A percentile compares a stretch with the other conserved stretches of the same genome.
Evolutionary conservation across 2,329 filamentous ascomycete genomes (phyloP).

Genomic region (Metarhizium guizhouense): DNA sequence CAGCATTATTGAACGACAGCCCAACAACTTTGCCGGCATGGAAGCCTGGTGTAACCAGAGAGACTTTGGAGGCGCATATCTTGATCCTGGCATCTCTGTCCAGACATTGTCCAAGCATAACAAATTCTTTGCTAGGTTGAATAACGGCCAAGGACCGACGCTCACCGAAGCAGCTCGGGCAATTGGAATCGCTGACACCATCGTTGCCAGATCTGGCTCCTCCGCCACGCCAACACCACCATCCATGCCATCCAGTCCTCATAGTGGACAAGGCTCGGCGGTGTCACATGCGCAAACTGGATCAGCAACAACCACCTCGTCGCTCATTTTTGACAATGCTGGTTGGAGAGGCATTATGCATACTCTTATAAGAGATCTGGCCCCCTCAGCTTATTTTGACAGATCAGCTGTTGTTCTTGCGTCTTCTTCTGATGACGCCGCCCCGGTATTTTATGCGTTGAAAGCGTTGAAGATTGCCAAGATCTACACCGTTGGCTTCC

Average conservation of each 20-base stretch:
- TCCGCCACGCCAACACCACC: slow-evolving; percentile 34
- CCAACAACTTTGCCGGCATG: slow-evolving; percentile 55
- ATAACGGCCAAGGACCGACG: slow-evolving; percentile 41
- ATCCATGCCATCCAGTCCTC: slow-evolving; percentile 40
- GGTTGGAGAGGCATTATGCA: slow-evolving; percentile 80
- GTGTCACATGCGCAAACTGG: slow-evolving; percentile 19
- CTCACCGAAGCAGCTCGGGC: slow-evolving; percentile 69
- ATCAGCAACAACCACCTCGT: slow-evolving; percentile 35
- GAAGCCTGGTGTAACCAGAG: slow-evolving; percentile 64
- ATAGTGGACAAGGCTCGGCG: slow-evolving; percentile 20
- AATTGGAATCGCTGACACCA: slow-evolving; percentile 76
- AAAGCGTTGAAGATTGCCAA: slow-evolving; percentile 67
- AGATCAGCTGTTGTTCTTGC: slow-evolving; percentile 70
- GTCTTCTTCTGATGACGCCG: slow-evolving; percentile 64
- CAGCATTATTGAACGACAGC: slow-evolving; percentile 61
- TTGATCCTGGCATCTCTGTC: slow-evolving; percentile 62
- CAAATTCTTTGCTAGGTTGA: slow-evolving; percentile 40
- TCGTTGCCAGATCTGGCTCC: slow-evolving; percentile 49
- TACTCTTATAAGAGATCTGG: slow-evolving; percentile 71
- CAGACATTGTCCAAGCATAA: slow-evolving; percentile 50
- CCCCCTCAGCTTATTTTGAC: slow-evolving; percentile 71
- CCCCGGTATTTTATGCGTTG: slow-evolving; percentile 70
- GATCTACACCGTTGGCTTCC: slow-evolving; percentile 79
- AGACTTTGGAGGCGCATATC: slow-evolving; percentile 73
- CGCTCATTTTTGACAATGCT: slow-evolving; percentile 70